phyloP scores from a whole-genome alignment of 75 land plant genomes.

The Cryptomeria japonica region DNA sequence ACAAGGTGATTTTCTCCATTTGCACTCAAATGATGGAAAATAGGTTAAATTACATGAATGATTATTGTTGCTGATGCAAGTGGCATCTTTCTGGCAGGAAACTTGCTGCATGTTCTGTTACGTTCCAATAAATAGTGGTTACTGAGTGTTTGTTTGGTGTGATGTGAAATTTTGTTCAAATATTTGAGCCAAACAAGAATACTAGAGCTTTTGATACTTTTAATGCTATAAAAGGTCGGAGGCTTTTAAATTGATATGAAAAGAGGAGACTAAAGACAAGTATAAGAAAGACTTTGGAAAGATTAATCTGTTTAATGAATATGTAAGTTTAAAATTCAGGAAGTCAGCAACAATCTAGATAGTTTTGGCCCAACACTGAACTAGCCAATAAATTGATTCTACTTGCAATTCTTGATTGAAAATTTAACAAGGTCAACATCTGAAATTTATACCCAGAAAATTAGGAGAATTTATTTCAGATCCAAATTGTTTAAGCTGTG shows the following conservation, averaged over 20 bases:
- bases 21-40: background rate
- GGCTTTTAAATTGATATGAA: background rate
- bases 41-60: background rate
- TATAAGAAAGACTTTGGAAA: background rate
- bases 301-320: background rate
- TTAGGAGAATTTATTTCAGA: background rate
- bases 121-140: background rate
- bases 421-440: too few species aligned
- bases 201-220: background rate
- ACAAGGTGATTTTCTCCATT: constrained; percentile 54
- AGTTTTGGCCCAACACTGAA: background rate
- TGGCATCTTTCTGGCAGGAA: background rate
- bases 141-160: background rate
- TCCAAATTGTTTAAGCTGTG: background rate
- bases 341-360: background rate
- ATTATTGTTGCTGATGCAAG: constrained; percentile 5
- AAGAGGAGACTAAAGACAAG: background rate
- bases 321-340: background rate
- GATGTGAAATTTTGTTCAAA: background rate
- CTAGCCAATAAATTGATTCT: background rate
- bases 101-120: constrained; percentile 5
- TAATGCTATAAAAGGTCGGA: background rate
- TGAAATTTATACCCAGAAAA: background rate
- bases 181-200: background rate
- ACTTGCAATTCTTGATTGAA: background rate